A percentile compares a stretch with the other conserved stretches of the same genome.
Conservation (phyloP, 371 early-diverging fungal genomes). For the Vittaforma corneae region DNA sequence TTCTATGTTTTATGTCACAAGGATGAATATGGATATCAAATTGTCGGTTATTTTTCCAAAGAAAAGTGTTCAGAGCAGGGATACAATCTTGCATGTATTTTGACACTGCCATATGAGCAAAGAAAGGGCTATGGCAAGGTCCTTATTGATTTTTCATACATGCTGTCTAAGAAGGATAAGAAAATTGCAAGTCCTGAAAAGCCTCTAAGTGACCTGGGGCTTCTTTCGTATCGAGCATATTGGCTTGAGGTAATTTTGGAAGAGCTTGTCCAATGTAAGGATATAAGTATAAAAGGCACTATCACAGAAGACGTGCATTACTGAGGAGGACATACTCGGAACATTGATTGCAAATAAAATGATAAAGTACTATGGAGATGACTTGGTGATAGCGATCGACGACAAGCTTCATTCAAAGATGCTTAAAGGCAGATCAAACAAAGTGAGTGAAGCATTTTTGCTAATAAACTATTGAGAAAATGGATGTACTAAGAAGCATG, state of each 20-base stretch:
- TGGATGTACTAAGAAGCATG: no score
- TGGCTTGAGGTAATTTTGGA: constrained; percentile 51
- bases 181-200: constrained; percentile 89
- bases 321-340: constrained; percentile 78
- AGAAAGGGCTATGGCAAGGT: constrained; percentile 88
- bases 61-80: constrained; percentile 79
- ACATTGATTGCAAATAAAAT: constrained; percentile 79
- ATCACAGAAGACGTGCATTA: constrained; percentile 70
- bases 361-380: constrained; percentile 77
- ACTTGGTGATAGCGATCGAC: constrained; percentile 74
- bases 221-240: constrained; percentile 64
- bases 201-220: constrained; percentile 90
- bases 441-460: constrained; percentile 23
- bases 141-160: constrained; percentile 84
- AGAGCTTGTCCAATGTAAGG: constrained; percentile 28
- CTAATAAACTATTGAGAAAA: constrained; percentile 11
- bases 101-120: constrained; percentile 94
- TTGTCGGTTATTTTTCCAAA: constrained; percentile 97
- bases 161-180: constrained; percentile 82
- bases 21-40: constrained; percentile 70
- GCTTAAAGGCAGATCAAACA: constrained; percentile 19
- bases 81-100: constrained; percentile 96
- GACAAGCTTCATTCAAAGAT: constrained; percentile 65
- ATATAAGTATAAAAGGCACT: constrained; percentile 68
- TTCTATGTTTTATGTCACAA: constrained; percentile 73